Base-by-base conservation (phyloP, 768 basidiomycete genomes). In the Termitomyces sp. region DNA sequence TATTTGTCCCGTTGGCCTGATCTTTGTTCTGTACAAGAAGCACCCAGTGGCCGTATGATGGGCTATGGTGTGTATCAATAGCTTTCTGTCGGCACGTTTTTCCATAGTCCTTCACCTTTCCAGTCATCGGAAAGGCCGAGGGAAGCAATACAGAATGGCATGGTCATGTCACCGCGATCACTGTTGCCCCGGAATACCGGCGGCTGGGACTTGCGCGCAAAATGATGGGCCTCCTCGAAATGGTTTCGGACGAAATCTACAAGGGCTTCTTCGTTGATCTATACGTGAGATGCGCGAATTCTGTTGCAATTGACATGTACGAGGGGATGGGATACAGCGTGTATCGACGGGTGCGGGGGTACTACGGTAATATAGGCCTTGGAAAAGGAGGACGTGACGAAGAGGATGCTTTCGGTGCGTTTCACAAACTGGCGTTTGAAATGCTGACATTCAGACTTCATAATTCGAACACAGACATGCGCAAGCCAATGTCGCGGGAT, bases 1-100 rank as follows among this genome's bases (percentile, higher is more conserved):
- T 97, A 98, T 69, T 84, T 97, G 53, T 82, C 90, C 3, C 80
- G 87, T 50, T 98, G 95, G 94, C 92, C 93, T 2, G 94, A 97
- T 72, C 77, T 95, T 32, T 96, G 92, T 69, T 88, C 82, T 65
- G 84, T 87, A 10, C 86, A 92, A 70, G 85, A 91, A 68, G 85
- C 90, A 6, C 87, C 94, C 5, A 85, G 76, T 64, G 90, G 88
- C 0, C 82, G 87, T 6, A 80, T 94, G 74, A 97, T 94, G 88
- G 93, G 94, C 51, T 99, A 99, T 69, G 87, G 97, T 94, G 65
- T 64, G 87, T 63, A 42, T 9, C 9, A 42, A 36, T 67, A 33
- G 54, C 38, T 55, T 46, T 45, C 46, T 46, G 42, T 40, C 20
- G 18, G 38, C 24, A 53, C 55, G 49, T 59, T 13, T n/a, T 33